A percentile compares a stretch with the other conserved stretches of the same genome.
phyloP scores from a whole-genome alignment of 2,329 filamentous ascomycete genomes.

The Penicillium sp. region DNA sequence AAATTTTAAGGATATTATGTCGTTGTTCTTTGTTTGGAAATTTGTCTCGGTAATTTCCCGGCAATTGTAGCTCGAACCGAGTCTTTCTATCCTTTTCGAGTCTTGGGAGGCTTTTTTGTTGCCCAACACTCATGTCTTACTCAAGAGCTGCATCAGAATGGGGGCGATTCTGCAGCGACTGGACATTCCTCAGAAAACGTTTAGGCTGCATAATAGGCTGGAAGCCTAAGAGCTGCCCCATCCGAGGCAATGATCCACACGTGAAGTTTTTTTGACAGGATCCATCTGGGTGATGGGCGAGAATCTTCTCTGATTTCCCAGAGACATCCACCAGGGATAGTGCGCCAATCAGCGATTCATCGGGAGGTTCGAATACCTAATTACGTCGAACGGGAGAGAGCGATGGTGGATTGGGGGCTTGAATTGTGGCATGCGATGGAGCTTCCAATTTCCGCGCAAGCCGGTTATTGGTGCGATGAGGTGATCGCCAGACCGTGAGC shows the following conservation, averaged over 20 bases:
- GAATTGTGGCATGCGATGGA: slow-evolving; percentile 17
- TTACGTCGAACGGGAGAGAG: not conserved
- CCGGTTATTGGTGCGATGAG: slow-evolving; percentile 20
- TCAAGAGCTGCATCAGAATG: not conserved
- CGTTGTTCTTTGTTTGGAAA: slow-evolving; percentile 6
- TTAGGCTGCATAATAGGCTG: slow-evolving; percentile 15
- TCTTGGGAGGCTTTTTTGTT: not conserved
- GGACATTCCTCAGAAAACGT: slow-evolving; percentile 8
- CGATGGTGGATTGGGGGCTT: slow-evolving; percentile 7
- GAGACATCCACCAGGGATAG: not conserved
- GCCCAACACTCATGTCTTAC: not conserved
- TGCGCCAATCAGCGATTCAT: not conserved
- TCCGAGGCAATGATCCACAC: slow-evolving; percentile 12
- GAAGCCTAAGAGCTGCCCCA: slow-evolving; percentile 6
- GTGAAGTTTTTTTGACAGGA: slow-evolving; percentile 11
- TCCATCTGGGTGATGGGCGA: not conserved
- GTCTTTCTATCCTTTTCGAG: not conserved
- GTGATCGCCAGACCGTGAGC: slow-evolving; percentile 21
- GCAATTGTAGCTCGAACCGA: not conserved
- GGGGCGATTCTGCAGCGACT: slow-evolving; percentile 5
- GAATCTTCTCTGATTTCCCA: not conserved
- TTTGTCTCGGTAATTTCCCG: not conserved
- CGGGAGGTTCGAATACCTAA: not conserved
- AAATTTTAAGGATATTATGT: slow-evolving; percentile 20
- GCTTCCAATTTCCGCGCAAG: slow-evolving; percentile 20